These are phyloP conservation scores for Platanthera zijinensis DNA, from an alignment of 106 monocot genomes.

Conservation along the genomic window DNA sequence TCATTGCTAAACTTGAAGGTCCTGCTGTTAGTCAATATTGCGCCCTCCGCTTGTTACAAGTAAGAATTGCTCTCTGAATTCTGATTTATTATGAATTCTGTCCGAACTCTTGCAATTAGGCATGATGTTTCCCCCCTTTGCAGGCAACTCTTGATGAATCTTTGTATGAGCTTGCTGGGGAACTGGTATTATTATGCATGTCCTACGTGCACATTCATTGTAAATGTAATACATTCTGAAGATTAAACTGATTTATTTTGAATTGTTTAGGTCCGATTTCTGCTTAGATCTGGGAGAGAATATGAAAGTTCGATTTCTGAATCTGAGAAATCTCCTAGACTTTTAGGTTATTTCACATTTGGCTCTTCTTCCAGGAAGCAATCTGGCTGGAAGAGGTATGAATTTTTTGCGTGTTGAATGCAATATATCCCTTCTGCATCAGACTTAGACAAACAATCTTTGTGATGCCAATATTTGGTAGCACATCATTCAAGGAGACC, in stretches of 20 bases:
- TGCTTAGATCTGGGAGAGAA: slow-evolving; percentile 93
- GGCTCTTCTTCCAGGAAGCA: slow-evolving; percentile 60
- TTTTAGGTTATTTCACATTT: slow-evolving; percentile 84
- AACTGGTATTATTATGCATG: slow-evolving; percentile 62
- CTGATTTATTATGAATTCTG: not conserved
- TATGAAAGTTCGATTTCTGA: slow-evolving; percentile 74
- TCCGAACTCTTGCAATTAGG: not conserved
- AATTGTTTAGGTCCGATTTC: slow-evolving; percentile 68
- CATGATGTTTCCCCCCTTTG: slow-evolving; percentile 5
- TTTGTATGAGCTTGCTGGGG: slow-evolving; percentile 96
- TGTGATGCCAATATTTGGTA: slow-evolving; percentile 21
- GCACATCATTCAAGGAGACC: slow-evolving; percentile 77
- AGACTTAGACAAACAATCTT: not conserved
- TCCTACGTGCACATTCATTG: slow-evolving; percentile 9
- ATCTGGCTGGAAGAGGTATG: slow-evolving; percentile 75
- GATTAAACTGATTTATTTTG: not conserved
- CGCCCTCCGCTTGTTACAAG: slow-evolving; percentile 94
- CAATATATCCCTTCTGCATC: not conserved
- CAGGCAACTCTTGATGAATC: slow-evolving; percentile 99
- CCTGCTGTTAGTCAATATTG: slow-evolving; percentile 99
- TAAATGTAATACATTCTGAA: not conserved
- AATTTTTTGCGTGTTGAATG: not conserved
- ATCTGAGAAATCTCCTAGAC: slow-evolving; percentile 81
- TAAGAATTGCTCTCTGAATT: slow-evolving; percentile 18
- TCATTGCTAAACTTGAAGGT: slow-evolving; percentile 98